These are phyloP conservation scores for Lineolata rhizophorae DNA, from an alignment of 495 filamentous ascomycete species.

Conservation along the genomic window DNA sequence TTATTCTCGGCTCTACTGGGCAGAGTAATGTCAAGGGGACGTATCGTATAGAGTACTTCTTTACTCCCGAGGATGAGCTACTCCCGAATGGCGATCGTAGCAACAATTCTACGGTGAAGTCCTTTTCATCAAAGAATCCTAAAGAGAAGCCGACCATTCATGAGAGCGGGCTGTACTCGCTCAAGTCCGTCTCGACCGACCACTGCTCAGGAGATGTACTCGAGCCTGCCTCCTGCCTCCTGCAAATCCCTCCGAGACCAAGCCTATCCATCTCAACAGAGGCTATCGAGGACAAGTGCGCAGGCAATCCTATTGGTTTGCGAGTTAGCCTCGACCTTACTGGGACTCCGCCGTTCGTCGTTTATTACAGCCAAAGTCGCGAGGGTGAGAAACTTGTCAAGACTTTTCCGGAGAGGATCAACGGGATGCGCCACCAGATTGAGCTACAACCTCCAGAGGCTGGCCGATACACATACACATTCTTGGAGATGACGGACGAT, in stretches of 20 bases:
- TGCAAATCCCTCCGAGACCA: slow-evolving; percentile 80
- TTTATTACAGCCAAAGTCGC: slow-evolving; percentile 47
- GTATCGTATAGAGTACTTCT: slow-evolving; percentile 43
- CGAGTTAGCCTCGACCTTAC: slow-evolving; percentile 69
- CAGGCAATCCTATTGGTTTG: slow-evolving; percentile 75
- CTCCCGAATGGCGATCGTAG: slow-evolving; percentile 32
- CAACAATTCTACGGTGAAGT: no score
- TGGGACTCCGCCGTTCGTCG: slow-evolving; percentile 70
- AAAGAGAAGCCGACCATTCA: slow-evolving; percentile 34
- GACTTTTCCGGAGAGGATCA: slow-evolving; percentile 28
- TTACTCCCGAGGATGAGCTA: slow-evolving; percentile 44
- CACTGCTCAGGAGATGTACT: slow-evolving; percentile 72
- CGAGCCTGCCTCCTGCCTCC: slow-evolving; percentile 74
- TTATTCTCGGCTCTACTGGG: slow-evolving; percentile 43
- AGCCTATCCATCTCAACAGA: slow-evolving; percentile 47
- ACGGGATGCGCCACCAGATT: slow-evolving; percentile 51
- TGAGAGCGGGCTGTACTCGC: slow-evolving; percentile 63
- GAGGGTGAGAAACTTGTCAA: slow-evolving; percentile 30
- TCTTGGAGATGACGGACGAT: slow-evolving; percentile 54
- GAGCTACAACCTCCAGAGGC: slow-evolving; percentile 64
- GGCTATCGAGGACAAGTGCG: slow-evolving; percentile 81
- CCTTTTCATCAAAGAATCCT: slow-evolving; percentile 27
- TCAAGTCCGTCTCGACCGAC: slow-evolving; percentile 54
- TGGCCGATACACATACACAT: slow-evolving; percentile 71
- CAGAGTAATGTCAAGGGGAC: slow-evolving; percentile 15